phyloP scores from a whole-genome alignment of 352 stramenopile species.

The Lagenidium giganteum region DNA sequence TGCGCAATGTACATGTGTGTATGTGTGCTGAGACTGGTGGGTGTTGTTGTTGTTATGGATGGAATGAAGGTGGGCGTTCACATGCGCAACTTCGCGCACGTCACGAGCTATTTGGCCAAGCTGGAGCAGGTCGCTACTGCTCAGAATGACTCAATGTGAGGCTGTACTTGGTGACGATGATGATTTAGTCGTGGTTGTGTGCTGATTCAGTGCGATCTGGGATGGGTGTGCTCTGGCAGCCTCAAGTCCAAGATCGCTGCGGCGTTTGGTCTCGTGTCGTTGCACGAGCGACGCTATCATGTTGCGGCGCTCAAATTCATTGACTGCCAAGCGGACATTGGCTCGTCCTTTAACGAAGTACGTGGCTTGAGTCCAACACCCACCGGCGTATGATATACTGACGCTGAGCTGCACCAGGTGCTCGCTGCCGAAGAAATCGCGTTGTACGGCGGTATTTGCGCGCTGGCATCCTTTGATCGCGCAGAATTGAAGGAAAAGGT shows the following conservation, averaged over 20 bases:
- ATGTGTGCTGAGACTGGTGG: background rate
- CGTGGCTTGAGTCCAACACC: background rate
- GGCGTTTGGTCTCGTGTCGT: conserved; percentile 69
- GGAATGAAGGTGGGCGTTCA: conserved; percentile 53
- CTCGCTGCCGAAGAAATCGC: conserved; percentile 85
- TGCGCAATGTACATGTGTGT: background rate
- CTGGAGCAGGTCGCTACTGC: conserved; percentile 70
- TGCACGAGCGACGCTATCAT: conserved; percentile 81
- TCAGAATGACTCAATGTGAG: conserved; percentile 68
- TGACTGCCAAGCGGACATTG: conserved; percentile 76
- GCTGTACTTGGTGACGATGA: background rate
- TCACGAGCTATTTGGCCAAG: conserved; percentile 86
- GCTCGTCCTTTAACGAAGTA: conserved; percentile 76
- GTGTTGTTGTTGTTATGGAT: background rate
- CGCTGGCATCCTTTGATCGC: conserved; percentile 79
- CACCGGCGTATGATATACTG: background rate
- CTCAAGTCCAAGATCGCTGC: conserved; percentile 81
- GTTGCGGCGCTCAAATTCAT: conserved; percentile 75
- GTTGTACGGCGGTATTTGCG: conserved; percentile 81
- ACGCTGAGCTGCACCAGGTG: conserved; percentile 12
- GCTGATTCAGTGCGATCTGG: background rate
- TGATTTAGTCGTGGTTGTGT: background rate
- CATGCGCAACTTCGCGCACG: conserved; percentile 82
- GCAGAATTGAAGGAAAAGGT: conserved; percentile 78
- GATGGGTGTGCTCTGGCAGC: conserved; percentile 19